Evolutionary conservation across 805 yeast species (phyloP).

Genomic region (Nakazawaea wyomingensis): DNA sequence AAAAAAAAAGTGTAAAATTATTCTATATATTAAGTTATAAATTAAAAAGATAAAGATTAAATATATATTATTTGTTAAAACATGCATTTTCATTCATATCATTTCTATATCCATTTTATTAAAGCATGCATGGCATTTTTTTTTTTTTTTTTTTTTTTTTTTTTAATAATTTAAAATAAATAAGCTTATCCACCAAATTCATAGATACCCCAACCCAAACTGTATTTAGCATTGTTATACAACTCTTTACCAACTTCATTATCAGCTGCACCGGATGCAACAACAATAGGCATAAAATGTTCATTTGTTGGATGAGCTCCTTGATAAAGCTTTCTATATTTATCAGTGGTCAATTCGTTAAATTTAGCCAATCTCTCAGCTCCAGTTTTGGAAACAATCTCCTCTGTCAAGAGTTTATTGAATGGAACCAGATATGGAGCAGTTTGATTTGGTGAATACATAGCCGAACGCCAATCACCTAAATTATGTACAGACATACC

Average conservation of each 20-base stretch:
- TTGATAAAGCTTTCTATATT: constrained; percentile 27
- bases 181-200: constrained; percentile 23
- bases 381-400: constrained; percentile 30
- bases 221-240: constrained; percentile 36
- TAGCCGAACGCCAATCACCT: constrained; percentile 40
- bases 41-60: too few relatives aligned
- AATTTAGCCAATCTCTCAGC: constrained; percentile 31
- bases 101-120: too few relatives aligned
- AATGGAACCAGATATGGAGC: constrained; percentile 51
- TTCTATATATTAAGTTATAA: too few relatives aligned
- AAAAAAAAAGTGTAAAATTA: too few relatives aligned
- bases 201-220: constrained; percentile 71
- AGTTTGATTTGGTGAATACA: constrained; percentile 17
- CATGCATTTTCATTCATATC: too few relatives aligned
- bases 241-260: constrained; percentile 37
- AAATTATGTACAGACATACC: constrained; percentile 83
- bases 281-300: constrained; percentile 67
- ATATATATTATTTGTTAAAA: too few relatives aligned
- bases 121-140: too few relatives aligned
- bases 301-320: constrained; percentile 74
- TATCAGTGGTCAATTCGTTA: constrained; percentile 26
- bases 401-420: constrained; percentile 36
- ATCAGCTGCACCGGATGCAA: constrained; percentile 48
- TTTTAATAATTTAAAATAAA: not conserved
- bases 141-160: too few relatives aligned